These are phyloP conservation scores for Dictyostelium brefeldianum DNA, from an alignment of 78 protist genomes.

Conservation along the genomic window DNA sequence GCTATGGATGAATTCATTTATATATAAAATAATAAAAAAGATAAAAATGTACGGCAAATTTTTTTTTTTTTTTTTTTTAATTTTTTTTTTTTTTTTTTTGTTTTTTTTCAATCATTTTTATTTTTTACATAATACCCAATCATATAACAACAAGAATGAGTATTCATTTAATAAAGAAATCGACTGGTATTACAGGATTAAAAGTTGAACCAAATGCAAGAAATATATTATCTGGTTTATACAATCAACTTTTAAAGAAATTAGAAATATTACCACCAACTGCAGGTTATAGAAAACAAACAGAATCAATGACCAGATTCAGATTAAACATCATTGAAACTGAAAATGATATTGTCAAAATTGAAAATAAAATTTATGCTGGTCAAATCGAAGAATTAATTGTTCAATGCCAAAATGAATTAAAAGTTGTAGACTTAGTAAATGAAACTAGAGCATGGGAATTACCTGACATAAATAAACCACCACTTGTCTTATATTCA, in stretches of 20 bases:
- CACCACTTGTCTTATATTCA: slow-evolving; percentile 25
- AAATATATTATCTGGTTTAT: slow-evolving; percentile 52
- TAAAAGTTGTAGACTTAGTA: slow-evolving; percentile 48
- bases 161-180: slow-evolving; percentile 55
- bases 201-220: slow-evolving; percentile 71
- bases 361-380: slow-evolving; percentile 59
- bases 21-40: too few relatives aligned
- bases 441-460: slow-evolving; percentile 40
- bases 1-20: too few relatives aligned
- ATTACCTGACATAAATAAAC: slow-evolving; percentile 52
- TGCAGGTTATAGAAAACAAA: slow-evolving; percentile 21
- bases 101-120: not conserved
- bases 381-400: slow-evolving; percentile 77
- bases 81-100: not conserved
- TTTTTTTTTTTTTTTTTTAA: too few relatives aligned
- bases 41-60: too few relatives aligned
- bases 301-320: slow-evolving; percentile 21
- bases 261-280: slow-evolving; percentile 20
- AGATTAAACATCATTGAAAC: slow-evolving; percentile 37
- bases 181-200: slow-evolving; percentile 74
- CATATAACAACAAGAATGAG: not conserved
- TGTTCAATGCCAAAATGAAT: slow-evolving; percentile 32
- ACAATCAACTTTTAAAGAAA: slow-evolving; percentile 35
- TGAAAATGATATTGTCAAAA: slow-evolving; percentile 59
- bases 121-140: not conserved